Conservation (phyloP, 495 filamentous ascomycete species). For the Daldinia concentrica region DNA sequence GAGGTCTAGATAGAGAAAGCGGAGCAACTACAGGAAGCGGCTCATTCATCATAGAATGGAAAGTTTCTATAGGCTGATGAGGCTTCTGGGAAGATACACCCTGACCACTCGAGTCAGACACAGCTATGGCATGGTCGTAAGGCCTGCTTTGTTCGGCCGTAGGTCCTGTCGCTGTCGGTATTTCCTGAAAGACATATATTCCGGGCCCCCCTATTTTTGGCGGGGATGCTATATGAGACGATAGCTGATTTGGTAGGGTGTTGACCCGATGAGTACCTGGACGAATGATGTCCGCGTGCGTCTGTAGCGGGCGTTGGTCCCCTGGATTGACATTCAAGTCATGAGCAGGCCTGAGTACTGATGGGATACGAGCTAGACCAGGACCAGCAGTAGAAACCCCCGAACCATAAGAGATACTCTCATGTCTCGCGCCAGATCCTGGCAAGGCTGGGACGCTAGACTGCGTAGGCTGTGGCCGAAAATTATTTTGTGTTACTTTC, state of each 20-base stretch:
- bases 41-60: constrained; percentile 10
- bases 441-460: constrained; percentile 5
- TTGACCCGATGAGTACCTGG: constrained; percentile 34
- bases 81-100: not conserved
- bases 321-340: constrained; percentile 22
- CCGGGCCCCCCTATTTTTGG: constrained; percentile 33
- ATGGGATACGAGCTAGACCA: constrained; percentile 41
- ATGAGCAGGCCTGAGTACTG: constrained; percentile 51
- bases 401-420: constrained; percentile 27
- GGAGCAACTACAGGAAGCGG: constrained; percentile 27
- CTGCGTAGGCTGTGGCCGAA: constrained; percentile 2
- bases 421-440: constrained; percentile 39
- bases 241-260: constrained; percentile 26
- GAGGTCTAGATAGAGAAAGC: constrained; percentile 24
- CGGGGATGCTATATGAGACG: constrained; percentile 13
- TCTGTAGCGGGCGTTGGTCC: not conserved
- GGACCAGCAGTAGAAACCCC: not conserved
- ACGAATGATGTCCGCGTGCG: not conserved
- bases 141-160: constrained; percentile 15
- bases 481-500: constrained; percentile 4
- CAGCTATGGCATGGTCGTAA: not conserved
- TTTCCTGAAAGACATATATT: constrained; percentile 35
- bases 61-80: constrained; percentile 8
- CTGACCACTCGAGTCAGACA: not conserved
- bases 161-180: constrained; percentile 9